Evolutionary conservation across 1,139 yeast species (phyloP), one percentile per base, ranked within the genome.

Genomic region (Petasospora rhodanensis): DNA sequence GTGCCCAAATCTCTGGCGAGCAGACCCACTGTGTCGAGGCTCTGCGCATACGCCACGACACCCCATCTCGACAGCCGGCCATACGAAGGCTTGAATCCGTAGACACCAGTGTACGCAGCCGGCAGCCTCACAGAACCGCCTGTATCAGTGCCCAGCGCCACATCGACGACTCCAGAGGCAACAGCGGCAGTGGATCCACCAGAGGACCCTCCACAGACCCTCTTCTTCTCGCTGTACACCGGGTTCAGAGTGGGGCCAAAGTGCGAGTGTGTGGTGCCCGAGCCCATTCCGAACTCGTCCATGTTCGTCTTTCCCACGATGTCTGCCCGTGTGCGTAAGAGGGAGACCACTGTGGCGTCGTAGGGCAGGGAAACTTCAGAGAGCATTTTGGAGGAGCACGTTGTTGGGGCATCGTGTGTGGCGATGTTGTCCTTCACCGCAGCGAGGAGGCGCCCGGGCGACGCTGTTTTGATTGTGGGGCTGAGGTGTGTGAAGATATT

Each of bases 271-370:
- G 73, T 68, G 45, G 64, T 79, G 2, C 79, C 68, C 5, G 85
- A 78, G 3, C 98, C 99, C 98, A 93, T 93, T 2, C 95, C 98
- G 62, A 91, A 93, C 59, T 93, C 97, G 60, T 93, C 99, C 73
- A 93, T 66, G 49, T 91, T 91, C n/a, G 94, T 72, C 57, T 89
- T 91, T 0, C 95, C 97, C 0, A 78, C 60, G n/a, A 79, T 54
- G n/a, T n/a, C n/a, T n/a, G n/a, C n/a, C n/a, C n/a, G n/a, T n/a
- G n/a, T n/a, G n/a, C n/a, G n/a, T n/a, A n/a, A n/a, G n/a, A 78
- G 61, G 2, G 56, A 46, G 0, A 76, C 74, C 2, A 80, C 83
- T 0, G 96, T 85, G 6, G 96, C 85, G 43, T 82, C 77, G 52
- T 73, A 87, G 0, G 97, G 97, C 22, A 95, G 78, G 8, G 51